These are phyloP conservation scores for Mucor irregularis DNA, from an alignment of 371 early-diverging fungal species.

Conservation along the genomic window DNA sequence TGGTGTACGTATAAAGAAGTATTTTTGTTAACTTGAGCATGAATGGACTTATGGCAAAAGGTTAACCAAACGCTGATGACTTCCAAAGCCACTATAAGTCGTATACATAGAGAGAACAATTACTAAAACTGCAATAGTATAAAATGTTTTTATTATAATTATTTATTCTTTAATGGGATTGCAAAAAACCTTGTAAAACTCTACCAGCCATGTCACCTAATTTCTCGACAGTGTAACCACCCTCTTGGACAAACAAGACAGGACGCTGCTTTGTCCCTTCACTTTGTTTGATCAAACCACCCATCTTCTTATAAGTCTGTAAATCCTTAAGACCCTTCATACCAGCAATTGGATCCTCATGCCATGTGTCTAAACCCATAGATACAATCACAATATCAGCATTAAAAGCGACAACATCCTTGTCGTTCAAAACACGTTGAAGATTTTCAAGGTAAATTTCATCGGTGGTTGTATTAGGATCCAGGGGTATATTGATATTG, in stretches of 20 bases:
- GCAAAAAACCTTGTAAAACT: constrained; percentile 55
- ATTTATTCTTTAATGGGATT: neutral
- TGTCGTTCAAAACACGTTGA: constrained; percentile 20
- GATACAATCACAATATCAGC: constrained; percentile 58
- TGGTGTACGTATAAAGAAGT: no score
- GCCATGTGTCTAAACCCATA: constrained; percentile 61
- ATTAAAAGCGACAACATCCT: constrained; percentile 34
- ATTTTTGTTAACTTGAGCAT: no score
- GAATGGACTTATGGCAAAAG: no score
- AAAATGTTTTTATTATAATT: no score
- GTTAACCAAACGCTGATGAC: no score
- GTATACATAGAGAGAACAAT: no score
- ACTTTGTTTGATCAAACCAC: constrained; percentile 38
- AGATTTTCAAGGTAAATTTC: constrained; percentile 49
- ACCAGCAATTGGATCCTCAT: constrained; percentile 70
- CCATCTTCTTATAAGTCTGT: constrained; percentile 56
- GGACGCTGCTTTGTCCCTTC: constrained; percentile 36
- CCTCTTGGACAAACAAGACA: constrained; percentile 75
- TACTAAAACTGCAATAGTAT: no score
- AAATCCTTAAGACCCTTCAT: constrained; percentile 39
- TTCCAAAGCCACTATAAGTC: no score
- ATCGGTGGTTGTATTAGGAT: constrained; percentile 42
- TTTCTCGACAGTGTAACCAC: constrained; percentile 64
- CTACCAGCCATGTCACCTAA: constrained; percentile 62
- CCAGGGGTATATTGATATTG: constrained; percentile 73